Conservation (phyloP, 75 land plant genomes). For the Cunninghamia lanceolata region DNA sequence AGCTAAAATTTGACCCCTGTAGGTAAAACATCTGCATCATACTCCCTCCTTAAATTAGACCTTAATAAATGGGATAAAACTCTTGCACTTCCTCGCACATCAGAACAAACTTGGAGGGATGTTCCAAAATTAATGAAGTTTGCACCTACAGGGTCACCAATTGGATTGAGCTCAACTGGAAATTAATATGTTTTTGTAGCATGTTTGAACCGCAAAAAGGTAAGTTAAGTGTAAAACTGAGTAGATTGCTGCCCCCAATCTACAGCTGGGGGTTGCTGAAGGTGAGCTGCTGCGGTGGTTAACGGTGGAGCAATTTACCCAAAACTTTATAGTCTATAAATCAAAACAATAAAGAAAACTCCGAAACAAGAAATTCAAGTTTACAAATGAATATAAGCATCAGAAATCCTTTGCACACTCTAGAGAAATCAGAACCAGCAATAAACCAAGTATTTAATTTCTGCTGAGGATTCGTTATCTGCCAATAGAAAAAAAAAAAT, state of each 20-base stretch:
- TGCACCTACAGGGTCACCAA: neutral
- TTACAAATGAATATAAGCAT: neutral
- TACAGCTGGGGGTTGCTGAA: neutral
- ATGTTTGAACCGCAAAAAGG: neutral
- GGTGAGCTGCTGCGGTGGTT: neutral
- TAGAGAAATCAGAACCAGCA: conserved; percentile 1
- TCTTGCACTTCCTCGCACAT: neutral
- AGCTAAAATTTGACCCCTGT: too few relatives aligned
- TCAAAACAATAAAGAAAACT: too few relatives aligned
- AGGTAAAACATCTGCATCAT: too few relatives aligned
- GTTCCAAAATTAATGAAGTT: neutral
- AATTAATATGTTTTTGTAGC: neutral
- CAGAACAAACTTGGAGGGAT: neutral
- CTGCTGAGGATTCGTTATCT: neutral
- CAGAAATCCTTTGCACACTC: neutral
- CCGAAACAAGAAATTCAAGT: neutral
- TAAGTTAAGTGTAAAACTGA: neutral
- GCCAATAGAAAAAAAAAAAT: neutral
- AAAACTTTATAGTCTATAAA: neutral
- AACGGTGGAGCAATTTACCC: neutral
- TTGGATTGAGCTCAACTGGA: neutral
- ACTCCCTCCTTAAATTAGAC: too few relatives aligned
- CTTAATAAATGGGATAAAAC: neutral
- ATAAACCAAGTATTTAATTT: neutral
- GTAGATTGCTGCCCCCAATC: neutral